A percentile compares a stretch with the other conserved stretches of the same genome.
phyloP scores from a whole-genome alignment of 768 basidiomycete genomes.

The Russula abietina region DNA sequence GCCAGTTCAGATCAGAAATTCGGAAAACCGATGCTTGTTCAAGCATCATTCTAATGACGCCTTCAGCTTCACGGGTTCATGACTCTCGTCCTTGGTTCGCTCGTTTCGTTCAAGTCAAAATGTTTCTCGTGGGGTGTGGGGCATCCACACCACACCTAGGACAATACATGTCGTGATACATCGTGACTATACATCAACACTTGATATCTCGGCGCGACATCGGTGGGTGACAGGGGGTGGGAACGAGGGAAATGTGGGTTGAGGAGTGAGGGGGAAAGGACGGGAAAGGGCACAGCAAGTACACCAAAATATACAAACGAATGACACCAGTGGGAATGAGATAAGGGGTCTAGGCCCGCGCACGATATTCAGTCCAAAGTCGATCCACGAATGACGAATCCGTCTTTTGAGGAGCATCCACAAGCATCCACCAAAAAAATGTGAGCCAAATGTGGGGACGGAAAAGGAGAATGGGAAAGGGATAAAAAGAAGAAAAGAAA shows the following conservation, averaged over 20 bases:
- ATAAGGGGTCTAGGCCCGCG: conserved; percentile 6
- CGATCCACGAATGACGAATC: conserved; percentile 61
- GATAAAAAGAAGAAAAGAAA: neutral
- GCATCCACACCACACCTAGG: neutral
- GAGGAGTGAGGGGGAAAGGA: neutral
- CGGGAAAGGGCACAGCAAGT: neutral
- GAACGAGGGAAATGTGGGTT: neutral
- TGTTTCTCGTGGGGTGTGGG: neutral
- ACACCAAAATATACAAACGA: neutral
- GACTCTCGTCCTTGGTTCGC: neutral
- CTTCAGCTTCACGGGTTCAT: neutral
- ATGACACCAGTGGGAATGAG: neutral
- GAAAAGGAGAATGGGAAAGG: no score
- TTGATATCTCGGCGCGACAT: conserved; percentile 12
- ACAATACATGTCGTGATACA: conserved; percentile 16
- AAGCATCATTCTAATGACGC: neutral
- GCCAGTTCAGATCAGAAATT: no score
- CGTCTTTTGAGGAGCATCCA: conserved; percentile 38
- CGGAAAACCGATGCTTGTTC: neutral
- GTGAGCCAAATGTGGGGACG: neutral
- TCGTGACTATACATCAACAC: conserved; percentile 14
- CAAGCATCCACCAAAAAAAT: no score
- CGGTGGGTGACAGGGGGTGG: neutral
- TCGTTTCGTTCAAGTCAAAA: neutral
- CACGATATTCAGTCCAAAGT: conserved; percentile 48